Percentiles rank a stretch among this genome's conserved stretches.
Evolutionary conservation across 306 rosid genomes (phyloP).

Genomic region (Ormosia emarginata): DNA sequence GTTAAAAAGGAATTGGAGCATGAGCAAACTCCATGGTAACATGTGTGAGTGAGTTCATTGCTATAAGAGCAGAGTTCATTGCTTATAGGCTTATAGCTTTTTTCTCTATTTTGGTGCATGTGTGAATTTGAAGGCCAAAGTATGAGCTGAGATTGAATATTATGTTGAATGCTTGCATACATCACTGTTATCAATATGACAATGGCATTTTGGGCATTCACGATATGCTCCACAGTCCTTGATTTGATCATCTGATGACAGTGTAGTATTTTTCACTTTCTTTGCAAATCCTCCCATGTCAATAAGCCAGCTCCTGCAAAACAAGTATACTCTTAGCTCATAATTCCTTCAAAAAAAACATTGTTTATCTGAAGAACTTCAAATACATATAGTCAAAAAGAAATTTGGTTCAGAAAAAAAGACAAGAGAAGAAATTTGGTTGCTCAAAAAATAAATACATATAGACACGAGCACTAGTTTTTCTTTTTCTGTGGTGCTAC

Average conservation of each 20-base stretch:
- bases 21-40: neutral
- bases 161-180: conserved; percentile 20
- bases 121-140: neutral
- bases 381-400: neutral
- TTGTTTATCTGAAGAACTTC: neutral
- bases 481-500: neutral
- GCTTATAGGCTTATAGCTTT: neutral
- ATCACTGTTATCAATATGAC: conserved; percentile 66
- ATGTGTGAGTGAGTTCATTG: neutral
- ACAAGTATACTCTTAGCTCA: conserved; percentile 16
- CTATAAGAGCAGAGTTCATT: neutral
- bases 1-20: neutral
- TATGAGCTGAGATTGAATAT: conserved; percentile 2
- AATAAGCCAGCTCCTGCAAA: conserved; percentile 74
- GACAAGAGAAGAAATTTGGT: neutral
- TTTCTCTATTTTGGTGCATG: neutral
- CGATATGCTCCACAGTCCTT: conserved; percentile 77
- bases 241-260: conserved; percentile 47
- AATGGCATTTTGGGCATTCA: conserved; percentile 76
- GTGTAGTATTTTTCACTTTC: conserved; percentile 60
- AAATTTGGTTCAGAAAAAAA: neutral
- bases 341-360: neutral
- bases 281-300: conserved; percentile 72
- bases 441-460: neutral
- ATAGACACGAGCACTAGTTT: too few species aligned